phyloP scores from a whole-genome alignment of 2,329 filamentous ascomycete genomes.

The Ophiostoma tasmaniense region DNA sequence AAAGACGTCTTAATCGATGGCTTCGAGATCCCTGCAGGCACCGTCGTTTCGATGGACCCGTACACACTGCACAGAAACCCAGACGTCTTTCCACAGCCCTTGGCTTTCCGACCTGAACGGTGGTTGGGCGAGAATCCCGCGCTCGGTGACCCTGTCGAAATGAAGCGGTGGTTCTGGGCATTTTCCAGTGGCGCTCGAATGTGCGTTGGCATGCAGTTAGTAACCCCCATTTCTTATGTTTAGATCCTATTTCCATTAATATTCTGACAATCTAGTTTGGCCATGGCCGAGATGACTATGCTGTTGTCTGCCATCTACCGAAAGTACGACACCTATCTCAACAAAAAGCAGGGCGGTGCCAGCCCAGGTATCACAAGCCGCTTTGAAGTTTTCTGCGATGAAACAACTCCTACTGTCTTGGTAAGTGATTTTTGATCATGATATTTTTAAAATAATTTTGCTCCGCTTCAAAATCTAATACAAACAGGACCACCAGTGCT shows the following conservation, averaged over 20 bases:
- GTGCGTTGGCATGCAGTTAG: conserved; percentile 46
- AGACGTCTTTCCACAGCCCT: conserved; percentile 22
- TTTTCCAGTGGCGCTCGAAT: conserved; percentile 62
- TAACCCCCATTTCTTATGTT: not conserved
- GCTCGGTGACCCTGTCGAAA: conserved; percentile 22
- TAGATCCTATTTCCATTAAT: too few species aligned
- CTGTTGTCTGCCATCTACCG: conserved; percentile 37
- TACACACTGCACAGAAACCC: conserved; percentile 25
- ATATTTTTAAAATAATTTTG: not conserved
- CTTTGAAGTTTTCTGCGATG: conserved; percentile 35
- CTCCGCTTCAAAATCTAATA: not conserved
- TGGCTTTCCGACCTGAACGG: conserved; percentile 24
- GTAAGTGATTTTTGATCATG: not conserved
- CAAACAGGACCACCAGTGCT: conserved; percentile 22
- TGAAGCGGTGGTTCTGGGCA: conserved; percentile 47
- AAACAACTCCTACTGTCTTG: conserved; percentile 15
- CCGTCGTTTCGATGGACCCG: conserved; percentile 22
- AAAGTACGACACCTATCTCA: conserved; percentile 31
- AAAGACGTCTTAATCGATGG: conserved; percentile 27
- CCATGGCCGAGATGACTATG: conserved; percentile 43
- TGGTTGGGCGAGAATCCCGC: conserved; percentile 16
- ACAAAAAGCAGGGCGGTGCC: conserved; percentile 21
- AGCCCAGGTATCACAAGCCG: conserved; percentile 34
- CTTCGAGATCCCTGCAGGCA: conserved; percentile 21
- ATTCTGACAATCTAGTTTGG: conserved; percentile 25